Percentiles rank a stretch among this genome's conserved stretches.
phyloP scores from a whole-genome alignment of 1,139 yeast species.

The Kodamaea alishanica region DNA sequence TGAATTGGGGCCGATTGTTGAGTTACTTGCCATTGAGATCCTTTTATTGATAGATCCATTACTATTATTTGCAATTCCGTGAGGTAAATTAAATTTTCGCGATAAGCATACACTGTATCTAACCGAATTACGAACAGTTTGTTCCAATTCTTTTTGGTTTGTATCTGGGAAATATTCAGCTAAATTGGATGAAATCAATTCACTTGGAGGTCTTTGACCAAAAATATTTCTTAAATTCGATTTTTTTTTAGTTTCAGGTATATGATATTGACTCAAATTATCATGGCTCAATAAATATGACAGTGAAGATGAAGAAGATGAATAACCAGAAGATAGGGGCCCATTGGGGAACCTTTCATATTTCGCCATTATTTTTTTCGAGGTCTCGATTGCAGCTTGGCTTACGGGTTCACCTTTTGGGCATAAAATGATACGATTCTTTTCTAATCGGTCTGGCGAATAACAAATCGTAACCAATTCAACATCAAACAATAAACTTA shows the following conservation, averaged over 20 bases:
- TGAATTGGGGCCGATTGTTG: constrained; percentile 14
- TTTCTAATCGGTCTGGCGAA: constrained; percentile 66
- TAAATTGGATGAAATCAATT: constrained; percentile 82
- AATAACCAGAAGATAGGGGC: constrained; percentile 6
- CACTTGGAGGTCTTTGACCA: constrained; percentile 93
- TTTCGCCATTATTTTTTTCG: constrained; percentile 41
- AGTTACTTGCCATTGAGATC: constrained; percentile 22
- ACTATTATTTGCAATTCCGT: constrained; percentile 20
- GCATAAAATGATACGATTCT: constrained; percentile 70
- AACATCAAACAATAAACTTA: constrained; percentile 64
- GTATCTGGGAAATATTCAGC: constrained; percentile 92
- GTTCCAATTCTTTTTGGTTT: constrained; percentile 65
- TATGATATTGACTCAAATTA: constrained; percentile 23
- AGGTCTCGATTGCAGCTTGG: constrained; percentile 61
- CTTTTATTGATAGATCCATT: constrained; percentile 22
- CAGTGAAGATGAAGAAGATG: background rate
- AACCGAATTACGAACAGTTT: constrained; percentile 80
- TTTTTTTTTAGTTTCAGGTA: constrained; percentile 21
- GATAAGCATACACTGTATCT: constrained; percentile 67
- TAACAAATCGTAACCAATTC: constrained; percentile 82
- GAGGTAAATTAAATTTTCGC: constrained; percentile 31
- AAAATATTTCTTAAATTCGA: constrained; percentile 53
- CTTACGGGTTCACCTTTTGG: constrained; percentile 63
- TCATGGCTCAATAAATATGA: constrained; percentile 14
- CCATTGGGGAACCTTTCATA: constrained; percentile 26